Evolutionary conservation across 2,329 filamentous ascomycete genomes (phyloP), one percentile per base, ranked within the genome.

Genomic region (Camillea tinctor): DNA sequence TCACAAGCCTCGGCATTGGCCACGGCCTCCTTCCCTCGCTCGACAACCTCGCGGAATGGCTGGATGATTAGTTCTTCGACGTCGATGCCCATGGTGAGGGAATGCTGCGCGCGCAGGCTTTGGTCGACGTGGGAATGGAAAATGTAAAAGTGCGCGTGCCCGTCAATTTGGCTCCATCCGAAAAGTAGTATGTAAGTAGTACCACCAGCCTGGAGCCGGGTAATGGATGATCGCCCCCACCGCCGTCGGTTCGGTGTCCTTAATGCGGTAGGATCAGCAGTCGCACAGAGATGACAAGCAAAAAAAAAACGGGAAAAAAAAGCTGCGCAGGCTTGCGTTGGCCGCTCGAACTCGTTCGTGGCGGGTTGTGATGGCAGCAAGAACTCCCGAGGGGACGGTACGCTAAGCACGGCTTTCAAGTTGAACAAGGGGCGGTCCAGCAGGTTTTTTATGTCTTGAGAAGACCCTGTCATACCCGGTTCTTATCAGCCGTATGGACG

Each of bases 21-120:
- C 8, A 71, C 50, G 11, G 76, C 77, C n/a, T 75, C 72, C 26
- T 71, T 72, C n/a, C 74, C 77, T 19, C 72, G 69, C 49, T 75
- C 72, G 22, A 77, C 71, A 1, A 79, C 74, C 58, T 79, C 77
- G 50, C 67, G 68, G 54, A 79, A 77, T 17, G 77, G 77, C 21
- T 73, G 74, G 30, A 77, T 61, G 48, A 72, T 30, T 21, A 71
- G 66, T 49, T 68, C 66, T 60, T 71, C 68, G 57, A 64, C 67
- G n/a, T 69, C 66, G 50, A 69, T 63, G 49, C 64, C 65, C 69
- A 71, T 71, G 15, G 36, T 44, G 36, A 5, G 15, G 36, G n/a
- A n/a, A 44, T 44, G n/a, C n/a, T n/a, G n/a, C 13, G 36, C 36
- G 36, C 36, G 36, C 36, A n/a, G 50, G 19, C 4, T 22, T n/a